phyloP scores from a whole-genome alignment of 371 early-diverging fungal genomes.

The Haplosporangium sp. region DNA sequence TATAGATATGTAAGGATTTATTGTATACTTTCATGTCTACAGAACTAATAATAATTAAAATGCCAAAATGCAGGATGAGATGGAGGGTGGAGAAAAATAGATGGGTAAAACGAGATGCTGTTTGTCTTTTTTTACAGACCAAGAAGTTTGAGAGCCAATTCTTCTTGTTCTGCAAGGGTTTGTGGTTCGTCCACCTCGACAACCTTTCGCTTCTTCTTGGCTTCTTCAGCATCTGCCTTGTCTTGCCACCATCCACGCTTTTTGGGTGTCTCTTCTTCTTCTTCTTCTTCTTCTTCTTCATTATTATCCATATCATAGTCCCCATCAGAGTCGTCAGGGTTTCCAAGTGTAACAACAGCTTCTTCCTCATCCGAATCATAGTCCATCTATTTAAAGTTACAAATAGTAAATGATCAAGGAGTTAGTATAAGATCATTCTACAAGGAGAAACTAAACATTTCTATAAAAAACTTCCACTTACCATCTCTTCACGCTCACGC shows the following conservation, averaged over 20 bases:
- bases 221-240: conserved; percentile 57
- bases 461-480: conserved; percentile 2
- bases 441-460: neutral
- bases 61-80: neutral
- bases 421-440: neutral
- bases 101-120: too few species aligned
- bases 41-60: too few species aligned
- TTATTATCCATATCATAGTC: conserved; percentile 34
- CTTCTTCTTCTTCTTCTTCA: conserved; percentile 49
- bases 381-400: conserved; percentile 11
- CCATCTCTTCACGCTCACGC: conserved; percentile 68
- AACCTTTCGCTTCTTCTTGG: conserved; percentile 65
- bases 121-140: conserved; percentile 31
- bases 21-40: too few species aligned
- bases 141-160: conserved; percentile 67
- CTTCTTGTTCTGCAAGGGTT: conserved; percentile 77
- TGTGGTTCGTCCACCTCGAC: conserved; percentile 72
- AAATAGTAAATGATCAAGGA: neutral
- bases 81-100: neutral
- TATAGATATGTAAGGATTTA: too few species aligned
- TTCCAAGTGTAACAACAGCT: conserved; percentile 44
- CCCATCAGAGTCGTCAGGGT: conserved; percentile 39
- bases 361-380: conserved; percentile 38
- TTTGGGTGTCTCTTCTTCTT: conserved; percentile 50
- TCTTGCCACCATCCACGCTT: conserved; percentile 53